Evolutionary conservation across 2,329 filamentous ascomycete species (phyloP).

Genomic region (Diaporthe destruens): DNA sequence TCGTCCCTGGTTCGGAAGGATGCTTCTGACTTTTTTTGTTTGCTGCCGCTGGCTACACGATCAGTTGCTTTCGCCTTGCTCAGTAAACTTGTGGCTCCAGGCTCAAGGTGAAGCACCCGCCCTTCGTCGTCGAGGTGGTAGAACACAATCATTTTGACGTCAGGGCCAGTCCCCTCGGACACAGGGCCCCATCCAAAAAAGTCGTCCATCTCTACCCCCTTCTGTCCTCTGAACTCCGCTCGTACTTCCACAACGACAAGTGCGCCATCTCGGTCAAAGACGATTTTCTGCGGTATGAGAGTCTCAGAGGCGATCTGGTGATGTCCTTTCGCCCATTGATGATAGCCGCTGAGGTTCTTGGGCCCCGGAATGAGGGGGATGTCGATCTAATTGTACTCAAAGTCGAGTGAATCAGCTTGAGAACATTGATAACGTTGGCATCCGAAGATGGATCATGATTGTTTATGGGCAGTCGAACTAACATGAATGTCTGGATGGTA

Average conservation of each 20-base stretch:
- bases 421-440: neutral
- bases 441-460: fast-evolving
- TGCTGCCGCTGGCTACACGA: neutral
- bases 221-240: constrained; percentile 16
- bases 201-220: neutral
- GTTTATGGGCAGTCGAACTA: neutral
- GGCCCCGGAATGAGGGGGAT: constrained; percentile 4
- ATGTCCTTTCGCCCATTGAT: constrained; percentile 15
- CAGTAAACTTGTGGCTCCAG: constrained; percentile 7
- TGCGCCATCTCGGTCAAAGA: constrained; percentile 9
- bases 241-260: neutral
- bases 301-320: constrained; percentile 14
- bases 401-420: neutral
- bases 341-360: neutral
- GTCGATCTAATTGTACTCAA: neutral
- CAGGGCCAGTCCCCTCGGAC: neutral
- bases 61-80: neutral
- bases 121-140: constrained; percentile 20
- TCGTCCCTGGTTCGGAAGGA: constrained; percentile 4
- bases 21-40: neutral
- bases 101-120: neutral
- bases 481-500: constrained; percentile 19
- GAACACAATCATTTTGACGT: constrained; percentile 20
- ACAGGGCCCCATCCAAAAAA: constrained; percentile 20
- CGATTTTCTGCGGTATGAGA: constrained; percentile 13